Conservation (phyloP, 306 rosid species). For the Ormosia semicastrata region DNA sequence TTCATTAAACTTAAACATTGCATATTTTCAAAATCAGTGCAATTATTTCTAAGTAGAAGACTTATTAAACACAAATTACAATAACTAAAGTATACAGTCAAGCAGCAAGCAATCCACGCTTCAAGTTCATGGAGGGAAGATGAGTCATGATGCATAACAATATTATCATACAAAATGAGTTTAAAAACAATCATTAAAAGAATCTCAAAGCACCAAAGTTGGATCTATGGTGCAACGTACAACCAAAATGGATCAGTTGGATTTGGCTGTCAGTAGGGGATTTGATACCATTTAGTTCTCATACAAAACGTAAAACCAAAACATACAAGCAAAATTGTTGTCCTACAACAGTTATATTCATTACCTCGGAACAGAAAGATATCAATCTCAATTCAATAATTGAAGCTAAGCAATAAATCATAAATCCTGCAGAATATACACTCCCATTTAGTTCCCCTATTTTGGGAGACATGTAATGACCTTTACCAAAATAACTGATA, state of each 20-base stretch:
- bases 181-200: not conserved
- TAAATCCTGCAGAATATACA: not conserved
- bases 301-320: too few species aligned
- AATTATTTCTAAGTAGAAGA: slow-evolving; percentile 1
- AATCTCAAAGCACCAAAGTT: slow-evolving; percentile 1
- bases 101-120: not conserved
- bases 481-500: not conserved
- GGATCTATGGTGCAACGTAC: not conserved
- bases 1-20: not conserved
- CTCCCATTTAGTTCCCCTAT: not conserved
- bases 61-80: not conserved
- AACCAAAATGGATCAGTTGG: not conserved
- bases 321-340: not conserved
- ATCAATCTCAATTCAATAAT: not conserved
- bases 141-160: not conserved
- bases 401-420: not conserved
- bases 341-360: not conserved
- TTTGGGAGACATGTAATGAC: not conserved
- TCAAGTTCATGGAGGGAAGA: slow-evolving; percentile 16
- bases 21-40: not conserved
- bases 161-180: not conserved
- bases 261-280: not conserved
- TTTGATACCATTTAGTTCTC: not conserved
- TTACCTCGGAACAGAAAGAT: not conserved
- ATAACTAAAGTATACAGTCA: not conserved